phyloP scores from a whole-genome alignment of 1,284 basidiomycete species.

The Malassezia vespertilionis region DNA sequence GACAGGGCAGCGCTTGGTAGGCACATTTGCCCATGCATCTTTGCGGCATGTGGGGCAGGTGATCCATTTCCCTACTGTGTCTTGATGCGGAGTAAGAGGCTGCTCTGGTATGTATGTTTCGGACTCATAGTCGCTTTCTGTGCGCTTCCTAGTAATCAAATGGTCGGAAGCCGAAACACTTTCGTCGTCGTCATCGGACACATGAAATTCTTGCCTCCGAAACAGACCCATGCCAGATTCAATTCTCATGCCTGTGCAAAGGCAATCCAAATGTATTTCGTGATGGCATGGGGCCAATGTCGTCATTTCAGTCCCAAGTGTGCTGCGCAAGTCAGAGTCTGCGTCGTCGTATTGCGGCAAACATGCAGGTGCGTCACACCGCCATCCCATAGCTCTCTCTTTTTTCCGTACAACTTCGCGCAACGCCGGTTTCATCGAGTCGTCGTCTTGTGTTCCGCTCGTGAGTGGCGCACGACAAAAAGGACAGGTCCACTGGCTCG shows the following conservation, averaged over 20 bases:
- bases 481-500: slow-evolving; percentile 41
- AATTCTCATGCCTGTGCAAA: slow-evolving; percentile 33
- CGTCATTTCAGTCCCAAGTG: slow-evolving; percentile 19
- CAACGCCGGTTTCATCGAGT: slow-evolving; percentile 15
- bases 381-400: slow-evolving; percentile 28
- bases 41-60: slow-evolving; percentile 34
- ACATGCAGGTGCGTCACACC: slow-evolving; percentile 39
- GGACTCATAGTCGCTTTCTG: too few relatives aligned
- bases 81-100: too few relatives aligned
- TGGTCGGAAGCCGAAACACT: too few relatives aligned
- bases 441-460: background rate
- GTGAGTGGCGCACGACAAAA: slow-evolving; percentile 31
- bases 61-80: slow-evolving; percentile 37
- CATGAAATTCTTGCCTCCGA: too few relatives aligned
- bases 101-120: too few relatives aligned
- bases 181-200: too few relatives aligned
- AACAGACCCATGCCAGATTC: too few relatives aligned
- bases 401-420: slow-evolving; percentile 30
- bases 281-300: slow-evolving; percentile 35
- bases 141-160: too few relatives aligned
- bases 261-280: slow-evolving; percentile 38
- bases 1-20: slow-evolving; percentile 20
- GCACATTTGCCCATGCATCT: slow-evolving; percentile 37
- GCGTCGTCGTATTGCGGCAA: slow-evolving; percentile 23
- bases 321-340: slow-evolving; percentile 16